Base-by-base conservation (phyloP, 441 rosid genomes). In the Populus tomentosa region DNA sequence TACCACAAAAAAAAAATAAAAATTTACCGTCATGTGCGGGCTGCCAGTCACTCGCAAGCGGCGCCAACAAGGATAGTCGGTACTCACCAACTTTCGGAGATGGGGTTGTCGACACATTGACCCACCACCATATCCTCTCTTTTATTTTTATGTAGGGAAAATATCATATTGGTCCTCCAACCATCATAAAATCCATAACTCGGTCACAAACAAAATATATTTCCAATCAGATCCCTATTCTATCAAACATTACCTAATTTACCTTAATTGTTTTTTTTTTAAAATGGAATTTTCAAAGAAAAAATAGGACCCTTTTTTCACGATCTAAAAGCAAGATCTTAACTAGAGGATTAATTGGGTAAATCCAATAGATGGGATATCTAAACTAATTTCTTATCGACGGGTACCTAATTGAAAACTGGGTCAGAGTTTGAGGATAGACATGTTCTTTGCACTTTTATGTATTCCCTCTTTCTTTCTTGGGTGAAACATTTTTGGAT, bases 31-130 rank as follows among this genome's bases (percentile, higher is more conserved):
- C 5, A 67, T 7, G 10, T 5, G 24, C 28, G 13, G 36, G 23
- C 32, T 20, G 32, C 65, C 2, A 28, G 42, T 9, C 33, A 26
- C 11, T 46, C 9, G 30, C 7, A 30, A 24, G 10, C 16, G 78
- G 69, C 69, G 4, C 16, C 2, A 66, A 28, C 20, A n/a, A 3
- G 26, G 32, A 46, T 11, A 59, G 65, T 71, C 75, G 32, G 21
- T 79, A 79, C 72, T 71, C 80, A 78, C 85, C 79, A 80, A 75
- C 83, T 82, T 73, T 24, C 14, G 50, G 70, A 28, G 6, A 73
- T 35, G 80, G 80, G 73, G 83, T 42, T 72, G 87, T 80, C 70
- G 85, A 78, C 87, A 63, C 82, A 38, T 73, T 38, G 75, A 80
- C 82, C 56, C 77, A 53, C 79, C 68, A 50, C 79, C 85, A 46